Base-by-base conservation (phyloP, 2,329 filamentous ascomycete species). In the Pezicula radicicola region DNA sequence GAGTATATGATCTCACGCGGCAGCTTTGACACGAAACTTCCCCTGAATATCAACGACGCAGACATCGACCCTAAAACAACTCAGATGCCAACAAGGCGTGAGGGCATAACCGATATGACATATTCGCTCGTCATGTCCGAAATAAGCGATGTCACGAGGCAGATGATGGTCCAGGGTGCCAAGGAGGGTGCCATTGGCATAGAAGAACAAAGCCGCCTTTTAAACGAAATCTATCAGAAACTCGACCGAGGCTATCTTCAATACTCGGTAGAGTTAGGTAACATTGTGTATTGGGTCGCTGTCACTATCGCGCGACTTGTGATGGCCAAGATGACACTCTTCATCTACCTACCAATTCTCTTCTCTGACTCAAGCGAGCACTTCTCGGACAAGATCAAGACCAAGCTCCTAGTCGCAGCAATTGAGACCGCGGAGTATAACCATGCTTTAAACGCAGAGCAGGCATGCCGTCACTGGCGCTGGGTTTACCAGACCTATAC, bases 381-480 rank as follows among this genome's bases (percentile, higher is more conserved):
- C 2, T 65, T 72, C 39, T 67, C 72, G 1, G 63, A 65, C 1
- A 66, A 74, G 18, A 59, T 76, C 3, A 68, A 73, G 2, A 68
- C 70, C 48, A 74, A 72, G 30, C 65, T 83, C 0, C 73, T 81
- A 3, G 68, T 75, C 40, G 70, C 77, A 0, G 77, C 75, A 2
- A 75, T 81, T 16, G 79, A 82, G 55, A 70, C 81, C 1, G 77
- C 79, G 40, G 79, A 83, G 60, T 81, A 80, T 57, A 80, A 75
- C 53, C 74, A 79, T 55, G 69, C 75, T 1, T 64, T 84, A n/a
- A 80, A 78, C 48, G 67, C 71, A 3, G 78, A 83, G 50, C 66
- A 69, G 2, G 69, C 67, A 15, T 74, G 72, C 49, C 72, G 72
- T 9, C 75, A 69, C 30, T 70, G 66, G 63, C 66, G 68, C 9